Conservation (phyloP, 352 stramenopile species). For the Pythium dissotocum region DNA sequence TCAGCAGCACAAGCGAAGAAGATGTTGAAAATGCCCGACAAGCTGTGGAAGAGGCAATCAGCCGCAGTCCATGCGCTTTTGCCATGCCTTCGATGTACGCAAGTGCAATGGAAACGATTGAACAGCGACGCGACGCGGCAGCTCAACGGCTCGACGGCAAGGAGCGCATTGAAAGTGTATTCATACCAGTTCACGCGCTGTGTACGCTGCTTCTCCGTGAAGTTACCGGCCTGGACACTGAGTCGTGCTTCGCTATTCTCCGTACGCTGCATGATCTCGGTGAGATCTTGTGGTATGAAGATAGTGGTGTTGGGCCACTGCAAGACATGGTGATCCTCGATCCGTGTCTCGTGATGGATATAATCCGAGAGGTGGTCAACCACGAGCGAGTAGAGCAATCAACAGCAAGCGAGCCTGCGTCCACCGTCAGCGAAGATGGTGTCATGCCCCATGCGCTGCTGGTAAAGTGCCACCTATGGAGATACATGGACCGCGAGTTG, state of each 20-base stretch:
- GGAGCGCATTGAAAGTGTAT: conserved; percentile 6
- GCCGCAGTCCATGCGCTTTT: conserved; percentile 11
- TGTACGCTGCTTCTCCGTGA: conserved; percentile 2
- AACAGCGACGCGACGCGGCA: background rate
- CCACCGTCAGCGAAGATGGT: background rate
- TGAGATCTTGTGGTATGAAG: conserved; percentile 21
- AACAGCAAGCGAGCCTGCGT: background rate
- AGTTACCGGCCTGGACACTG: background rate
- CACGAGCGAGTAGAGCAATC: conserved; percentile 10
- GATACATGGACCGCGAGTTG: conserved; percentile 29
- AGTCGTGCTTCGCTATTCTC: conserved; percentile 10
- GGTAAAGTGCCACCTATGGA: conserved; percentile 16
- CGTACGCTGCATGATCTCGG: conserved; percentile 23
- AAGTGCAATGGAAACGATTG: background rate
- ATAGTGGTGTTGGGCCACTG: conserved; percentile 1
- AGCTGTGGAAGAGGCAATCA: background rate
- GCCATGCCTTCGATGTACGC: conserved; percentile 13
- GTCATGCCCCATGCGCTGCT: conserved; percentile 15
- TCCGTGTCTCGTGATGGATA: conserved; percentile 34
- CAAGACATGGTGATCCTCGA: conserved; percentile 20
- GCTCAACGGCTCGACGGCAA: conserved; percentile 4
- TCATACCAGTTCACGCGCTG: conserved; percentile 3
- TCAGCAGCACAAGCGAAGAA: conserved; percentile 12
- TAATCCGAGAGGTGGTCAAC: conserved; percentile 24
- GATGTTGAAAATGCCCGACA: conserved; percentile 9